phyloP scores from a whole-genome alignment of 2,329 filamentous ascomycete species.

The Colletotrichum lentis region DNA sequence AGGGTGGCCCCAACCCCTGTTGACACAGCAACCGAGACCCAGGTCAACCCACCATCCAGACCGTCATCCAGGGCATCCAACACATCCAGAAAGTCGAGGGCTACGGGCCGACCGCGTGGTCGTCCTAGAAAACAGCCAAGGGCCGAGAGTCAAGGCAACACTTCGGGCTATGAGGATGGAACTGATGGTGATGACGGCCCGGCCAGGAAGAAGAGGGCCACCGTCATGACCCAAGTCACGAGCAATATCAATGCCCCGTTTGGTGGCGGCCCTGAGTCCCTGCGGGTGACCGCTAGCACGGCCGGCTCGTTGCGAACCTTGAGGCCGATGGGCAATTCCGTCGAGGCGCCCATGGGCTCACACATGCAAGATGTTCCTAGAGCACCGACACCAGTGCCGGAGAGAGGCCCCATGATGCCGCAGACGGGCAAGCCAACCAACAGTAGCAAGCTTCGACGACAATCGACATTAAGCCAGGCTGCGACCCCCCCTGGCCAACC shows the following conservation, averaged over 20 bases:
- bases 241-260: conserved; percentile 77
- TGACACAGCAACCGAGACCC: conserved; percentile 43
- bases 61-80: conserved; percentile 69
- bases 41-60: conserved; percentile 58
- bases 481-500: conserved; percentile 47
- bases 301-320: conserved; percentile 87
- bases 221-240: conserved; percentile 72
- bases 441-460: conserved; percentile 65
- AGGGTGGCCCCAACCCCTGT: conserved; percentile 48
- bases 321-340: conserved; percentile 70
- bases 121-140: conserved; percentile 63
- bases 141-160: conserved; percentile 65
- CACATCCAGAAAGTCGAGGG: conserved; percentile 51
- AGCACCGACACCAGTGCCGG: conserved; percentile 79
- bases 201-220: conserved; percentile 77
- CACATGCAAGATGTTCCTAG: conserved; percentile 78
- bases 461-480: conserved; percentile 64
- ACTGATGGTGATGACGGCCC: conserved; percentile 67
- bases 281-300: conserved; percentile 90
- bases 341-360: conserved; percentile 53
- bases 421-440: conserved; percentile 45
- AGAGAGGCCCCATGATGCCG: conserved; percentile 46
- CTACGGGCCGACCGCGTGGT: conserved; percentile 65
- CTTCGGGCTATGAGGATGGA: conserved; percentile 75
- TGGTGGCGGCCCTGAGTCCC: conserved; percentile 76